Evolutionary conservation across 164 flowering plant genomes (phyloP).

Genomic region (Warburgia ugandensis): DNA sequence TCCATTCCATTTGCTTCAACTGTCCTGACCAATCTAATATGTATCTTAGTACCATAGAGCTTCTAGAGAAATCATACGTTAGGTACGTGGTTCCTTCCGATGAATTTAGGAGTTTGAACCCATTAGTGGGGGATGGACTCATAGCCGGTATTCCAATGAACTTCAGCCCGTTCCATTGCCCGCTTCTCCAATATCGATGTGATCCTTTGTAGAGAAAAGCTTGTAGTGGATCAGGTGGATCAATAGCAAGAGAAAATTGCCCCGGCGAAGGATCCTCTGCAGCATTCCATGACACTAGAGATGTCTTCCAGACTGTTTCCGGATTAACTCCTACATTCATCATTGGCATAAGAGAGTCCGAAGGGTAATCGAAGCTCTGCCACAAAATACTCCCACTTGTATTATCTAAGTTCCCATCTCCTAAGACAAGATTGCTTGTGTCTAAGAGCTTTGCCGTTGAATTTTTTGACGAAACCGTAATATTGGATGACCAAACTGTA

Average conservation of each 20-base stretch:
- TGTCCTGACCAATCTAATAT: not conserved
- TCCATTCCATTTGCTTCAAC: not conserved
- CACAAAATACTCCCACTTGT: conserved; percentile 7
- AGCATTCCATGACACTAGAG: conserved; percentile 12
- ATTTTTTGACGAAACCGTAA: not conserved
- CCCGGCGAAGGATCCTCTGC: conserved; percentile 10
- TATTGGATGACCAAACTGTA: conserved; percentile 1
- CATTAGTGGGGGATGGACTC: not conserved
- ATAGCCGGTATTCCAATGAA: conserved; percentile 7
- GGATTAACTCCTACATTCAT: conserved; percentile 7
- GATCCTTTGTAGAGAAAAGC: conserved; percentile 3
- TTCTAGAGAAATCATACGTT: not conserved
- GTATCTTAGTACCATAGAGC: too few relatives aligned
- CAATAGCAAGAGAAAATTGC: conserved; percentile 3
- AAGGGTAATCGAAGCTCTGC: conserved; percentile 22
- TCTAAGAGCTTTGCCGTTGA: not conserved
- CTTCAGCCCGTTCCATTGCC: conserved; percentile 11
- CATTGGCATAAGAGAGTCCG: conserved; percentile 9
- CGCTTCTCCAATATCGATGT: conserved; percentile 15
- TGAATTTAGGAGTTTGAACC: not conserved
- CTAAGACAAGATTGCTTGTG: conserved; percentile 4
- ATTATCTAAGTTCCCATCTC: not conserved
- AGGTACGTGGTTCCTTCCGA: not conserved
- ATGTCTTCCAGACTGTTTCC: not conserved
- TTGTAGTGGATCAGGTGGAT: not conserved